Percentiles rank a stretch among this genome's conserved stretches.
Evolutionary conservation across 2,329 filamentous ascomycete species (phyloP).

Genomic region (Fusarium nelsonii): DNA sequence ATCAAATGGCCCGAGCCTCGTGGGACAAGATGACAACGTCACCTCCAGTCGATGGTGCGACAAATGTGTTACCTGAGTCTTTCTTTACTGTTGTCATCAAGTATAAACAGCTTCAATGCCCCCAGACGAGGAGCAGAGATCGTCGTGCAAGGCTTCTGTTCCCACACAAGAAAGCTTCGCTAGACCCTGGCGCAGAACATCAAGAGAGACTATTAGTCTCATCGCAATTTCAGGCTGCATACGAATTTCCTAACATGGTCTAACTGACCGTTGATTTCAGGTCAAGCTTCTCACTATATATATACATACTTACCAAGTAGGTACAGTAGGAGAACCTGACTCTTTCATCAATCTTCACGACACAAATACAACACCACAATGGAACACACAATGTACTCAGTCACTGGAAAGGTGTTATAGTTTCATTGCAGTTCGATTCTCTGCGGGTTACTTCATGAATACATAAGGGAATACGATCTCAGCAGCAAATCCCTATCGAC

Average conservation of each 20-base stretch:
- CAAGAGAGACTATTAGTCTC: conserved; percentile 25
- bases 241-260: conserved; percentile 23
- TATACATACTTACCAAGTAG: neutral
- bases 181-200: neutral
- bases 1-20: conserved; percentile 20
- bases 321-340: neutral
- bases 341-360: neutral
- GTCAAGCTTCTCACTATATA: neutral
- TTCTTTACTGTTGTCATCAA: neutral
- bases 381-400: neutral
- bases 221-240: conserved; percentile 35
- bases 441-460: conserved; percentile 39
- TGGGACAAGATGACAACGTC: neutral
- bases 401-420: neutral
- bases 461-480: conserved; percentile 41
- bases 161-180: neutral
- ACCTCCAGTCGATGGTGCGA: conserved; percentile 23
- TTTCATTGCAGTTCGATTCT: conserved; percentile 26
- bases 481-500: conserved; percentile 18
- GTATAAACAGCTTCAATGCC: conserved; percentile 22
- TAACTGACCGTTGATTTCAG: conserved; percentile 2
- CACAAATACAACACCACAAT: neutral
- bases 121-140: conserved; percentile 1
- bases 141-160: neutral
- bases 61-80: conserved; percentile 16